Evolutionary conservation across 257 asterid genomes (phyloP).

Genomic region (Lavandula angustifolia): DNA sequence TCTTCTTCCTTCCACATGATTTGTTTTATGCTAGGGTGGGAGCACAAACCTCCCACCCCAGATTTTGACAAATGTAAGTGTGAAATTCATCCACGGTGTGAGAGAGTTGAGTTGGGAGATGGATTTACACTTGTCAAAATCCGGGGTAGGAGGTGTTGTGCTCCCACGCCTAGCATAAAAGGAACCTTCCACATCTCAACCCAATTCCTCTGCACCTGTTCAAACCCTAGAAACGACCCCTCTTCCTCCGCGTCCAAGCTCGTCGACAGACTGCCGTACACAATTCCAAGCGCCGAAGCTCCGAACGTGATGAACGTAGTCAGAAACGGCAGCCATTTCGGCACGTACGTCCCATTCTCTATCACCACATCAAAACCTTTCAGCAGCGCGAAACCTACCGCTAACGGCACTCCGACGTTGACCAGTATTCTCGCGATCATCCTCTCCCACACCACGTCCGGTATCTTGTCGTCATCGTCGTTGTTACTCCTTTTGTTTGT

Average conservation of each 20-base stretch:
- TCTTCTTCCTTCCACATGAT: constrained; percentile 79
- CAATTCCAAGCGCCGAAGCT: constrained; percentile 67
- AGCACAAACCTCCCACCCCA: too few species aligned
- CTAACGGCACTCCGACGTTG: constrained; percentile 63
- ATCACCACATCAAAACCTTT: constrained; percentile 41
- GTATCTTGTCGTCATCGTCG: constrained; percentile 61
- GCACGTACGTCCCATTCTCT: constrained; percentile 45
- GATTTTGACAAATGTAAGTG: too few species aligned
- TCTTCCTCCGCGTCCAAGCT: constrained; percentile 46
- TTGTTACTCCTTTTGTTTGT: constrained; percentile 8
- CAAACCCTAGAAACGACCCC: constrained; percentile 68
- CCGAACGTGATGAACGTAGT: constrained; percentile 68
- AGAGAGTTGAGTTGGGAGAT: too few species aligned
- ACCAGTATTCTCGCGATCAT: constrained; percentile 60
- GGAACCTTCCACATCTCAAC: constrained; percentile 75
- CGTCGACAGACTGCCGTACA: constrained; percentile 72
- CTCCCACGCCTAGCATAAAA: too few species aligned
- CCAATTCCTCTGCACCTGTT: constrained; percentile 79
- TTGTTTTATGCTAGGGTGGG: too few species aligned
- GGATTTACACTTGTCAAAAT: too few species aligned
- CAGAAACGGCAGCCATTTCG: constrained; percentile 67
- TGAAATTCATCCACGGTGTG: too few species aligned
- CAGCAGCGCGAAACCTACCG: constrained; percentile 45
- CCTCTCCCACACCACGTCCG: constrained; percentile 62
- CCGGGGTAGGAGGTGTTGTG: too few species aligned